Percentiles rank a stretch among this genome's conserved stretches.
phyloP scores from a whole-genome alignment of 495 filamentous ascomycete species.

The Choiromyces venosus region DNA sequence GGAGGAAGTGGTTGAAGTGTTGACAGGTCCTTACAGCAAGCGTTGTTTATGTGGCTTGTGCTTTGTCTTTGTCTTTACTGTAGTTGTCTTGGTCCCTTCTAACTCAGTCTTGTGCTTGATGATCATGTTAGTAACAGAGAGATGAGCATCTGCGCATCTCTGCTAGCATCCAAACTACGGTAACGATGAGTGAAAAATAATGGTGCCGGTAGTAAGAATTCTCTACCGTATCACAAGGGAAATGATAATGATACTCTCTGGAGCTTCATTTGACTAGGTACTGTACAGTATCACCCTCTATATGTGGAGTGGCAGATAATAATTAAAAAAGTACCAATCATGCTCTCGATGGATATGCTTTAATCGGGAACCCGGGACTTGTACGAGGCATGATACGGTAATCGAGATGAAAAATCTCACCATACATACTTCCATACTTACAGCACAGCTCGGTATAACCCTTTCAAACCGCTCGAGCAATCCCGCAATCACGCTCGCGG shows the following conservation, averaged over 20 bases:
- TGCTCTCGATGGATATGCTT: neutral
- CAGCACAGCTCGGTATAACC: neutral
- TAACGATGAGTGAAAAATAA: neutral
- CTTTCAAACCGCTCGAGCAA: neutral
- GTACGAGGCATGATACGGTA: neutral
- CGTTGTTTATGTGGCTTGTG: neutral
- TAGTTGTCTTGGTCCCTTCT: neutral
- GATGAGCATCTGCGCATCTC: neutral
- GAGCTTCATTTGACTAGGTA: neutral
- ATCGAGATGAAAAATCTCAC: neutral
- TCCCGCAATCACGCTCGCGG: neutral
- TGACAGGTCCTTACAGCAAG: neutral
- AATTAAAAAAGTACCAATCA: neutral
- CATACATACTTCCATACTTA: neutral
- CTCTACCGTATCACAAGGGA: neutral
- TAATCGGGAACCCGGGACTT: neutral
- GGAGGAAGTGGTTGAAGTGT: neutral
- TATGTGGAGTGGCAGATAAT: neutral
- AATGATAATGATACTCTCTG: neutral
- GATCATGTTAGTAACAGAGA: neutral
- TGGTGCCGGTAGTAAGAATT: neutral
- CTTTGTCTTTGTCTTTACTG: neutral
- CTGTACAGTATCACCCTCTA: neutral
- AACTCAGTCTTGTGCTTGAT: neutral
- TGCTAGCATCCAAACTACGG: neutral